A percentile compares a stretch with the other conserved stretches of the same genome.
Evolutionary conservation across 805 yeast species (phyloP).

Genomic region (Starmerella ratchasimensis): DNA sequence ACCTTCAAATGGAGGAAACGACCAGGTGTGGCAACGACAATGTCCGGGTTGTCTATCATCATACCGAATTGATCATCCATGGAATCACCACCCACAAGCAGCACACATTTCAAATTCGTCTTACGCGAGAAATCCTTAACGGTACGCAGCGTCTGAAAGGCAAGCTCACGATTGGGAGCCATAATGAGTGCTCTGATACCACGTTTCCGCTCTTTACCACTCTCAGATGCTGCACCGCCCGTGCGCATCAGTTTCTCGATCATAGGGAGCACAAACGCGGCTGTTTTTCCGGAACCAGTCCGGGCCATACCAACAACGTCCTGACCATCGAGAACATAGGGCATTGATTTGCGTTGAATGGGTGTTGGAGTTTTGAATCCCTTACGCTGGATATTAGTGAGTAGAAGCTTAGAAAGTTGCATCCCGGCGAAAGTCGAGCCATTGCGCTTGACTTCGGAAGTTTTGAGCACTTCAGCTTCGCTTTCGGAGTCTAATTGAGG

Average conservation of each 20-base stretch:
- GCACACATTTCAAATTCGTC: conserved; percentile 63
- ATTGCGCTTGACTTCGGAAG: conserved; percentile 22
- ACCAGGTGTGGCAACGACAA: conserved; percentile 94
- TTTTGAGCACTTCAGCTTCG: conserved; percentile 11
- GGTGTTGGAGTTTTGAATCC: conserved; percentile 97
- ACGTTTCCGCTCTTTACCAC: conserved; percentile 27
- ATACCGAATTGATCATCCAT: conserved; percentile 87
- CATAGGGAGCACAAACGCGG: conserved; percentile 86
- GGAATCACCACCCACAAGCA: conserved; percentile 97
- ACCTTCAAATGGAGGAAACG: conserved; percentile 89
- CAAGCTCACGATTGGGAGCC: conserved; percentile 94
- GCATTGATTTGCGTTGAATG: conserved; percentile 90
- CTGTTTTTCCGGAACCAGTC: conserved; percentile 98
- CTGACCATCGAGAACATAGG: conserved; percentile 68
- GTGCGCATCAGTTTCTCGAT: conserved; percentile 35
- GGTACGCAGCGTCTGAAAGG: conserved; percentile 79
- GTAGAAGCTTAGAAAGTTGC: conserved; percentile 62
- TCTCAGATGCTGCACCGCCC: background rate
- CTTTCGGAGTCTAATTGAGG: conserved; percentile 34
- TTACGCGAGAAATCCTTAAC: conserved; percentile 79
- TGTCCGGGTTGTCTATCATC: conserved; percentile 91
- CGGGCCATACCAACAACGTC: conserved; percentile 99
- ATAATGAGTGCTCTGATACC: conserved; percentile 81
- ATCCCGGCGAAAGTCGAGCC: conserved; percentile 76
- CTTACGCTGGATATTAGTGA: conserved; percentile 59